Conservation (phyloP, 331 rosid genomes). For the Quercus lobata region DNA sequence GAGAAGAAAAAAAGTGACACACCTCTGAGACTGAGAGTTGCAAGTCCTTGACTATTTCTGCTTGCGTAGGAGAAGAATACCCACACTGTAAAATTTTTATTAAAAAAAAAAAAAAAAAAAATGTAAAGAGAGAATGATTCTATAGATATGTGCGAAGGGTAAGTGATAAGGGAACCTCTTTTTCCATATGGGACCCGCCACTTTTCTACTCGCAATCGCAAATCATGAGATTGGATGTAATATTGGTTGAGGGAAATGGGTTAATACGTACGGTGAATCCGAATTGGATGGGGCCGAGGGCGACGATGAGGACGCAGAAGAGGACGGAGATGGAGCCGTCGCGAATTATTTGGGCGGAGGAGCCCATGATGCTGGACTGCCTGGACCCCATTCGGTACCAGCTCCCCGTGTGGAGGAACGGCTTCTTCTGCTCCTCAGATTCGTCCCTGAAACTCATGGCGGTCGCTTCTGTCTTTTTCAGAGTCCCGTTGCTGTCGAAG, state of each 20-base stretch:
- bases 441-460: slow-evolving; percentile 78
- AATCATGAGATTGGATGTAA: no score
- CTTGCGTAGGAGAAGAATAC: slow-evolving; percentile 85
- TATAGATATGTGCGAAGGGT: no score
- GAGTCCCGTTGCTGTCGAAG: background rate
- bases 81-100: slow-evolving; percentile 40
- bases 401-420: slow-evolving; percentile 82
- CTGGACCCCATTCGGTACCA: slow-evolving; percentile 84
- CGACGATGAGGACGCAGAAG: slow-evolving; percentile 77
- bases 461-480: background rate
- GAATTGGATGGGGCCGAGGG: slow-evolving; percentile 84
- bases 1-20: background rate
- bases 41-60: slow-evolving; percentile 53
- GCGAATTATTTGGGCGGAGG: slow-evolving; percentile 55
- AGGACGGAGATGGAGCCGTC: slow-evolving; percentile 77
- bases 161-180: no score
- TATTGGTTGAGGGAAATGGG: background rate
- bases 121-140: background rate
- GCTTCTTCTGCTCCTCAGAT: slow-evolving; percentile 58
- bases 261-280: slow-evolving; percentile 62
- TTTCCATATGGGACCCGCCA: no score
- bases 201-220: no score
- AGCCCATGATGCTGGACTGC: slow-evolving; percentile 60
- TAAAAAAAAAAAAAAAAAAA: background rate
- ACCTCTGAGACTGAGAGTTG: slow-evolving; percentile 76